phyloP scores from a whole-genome alignment of 2,329 filamentous ascomycete genomes.

The Pestalotiopsis sp. region DNA sequence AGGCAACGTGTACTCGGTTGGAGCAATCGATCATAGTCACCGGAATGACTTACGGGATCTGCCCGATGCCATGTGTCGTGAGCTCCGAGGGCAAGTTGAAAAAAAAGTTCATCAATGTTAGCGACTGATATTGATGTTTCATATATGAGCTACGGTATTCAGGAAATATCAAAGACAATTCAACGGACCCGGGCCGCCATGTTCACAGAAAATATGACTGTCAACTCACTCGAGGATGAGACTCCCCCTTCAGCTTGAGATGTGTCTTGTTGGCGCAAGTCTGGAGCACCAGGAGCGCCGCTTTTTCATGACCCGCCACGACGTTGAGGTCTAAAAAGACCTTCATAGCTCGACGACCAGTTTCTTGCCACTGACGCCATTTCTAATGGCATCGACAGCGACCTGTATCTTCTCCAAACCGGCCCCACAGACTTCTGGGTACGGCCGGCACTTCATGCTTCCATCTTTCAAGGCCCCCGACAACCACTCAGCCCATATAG shows the following conservation, averaged over 20 bases:
- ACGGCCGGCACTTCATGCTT: slow-evolving; percentile 40
- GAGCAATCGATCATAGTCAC: background rate
- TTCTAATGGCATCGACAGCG: slow-evolving; percentile 37
- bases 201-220: background rate
- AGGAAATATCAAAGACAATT: background rate
- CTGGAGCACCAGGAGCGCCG: background rate
- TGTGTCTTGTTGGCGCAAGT: background rate
- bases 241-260: background rate
- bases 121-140: background rate
- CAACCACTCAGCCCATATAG: slow-evolving; percentile 41
- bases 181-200: background rate
- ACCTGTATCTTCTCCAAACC: slow-evolving; percentile 45
- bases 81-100: background rate
- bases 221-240: background rate
- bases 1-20: slow-evolving; percentile 4
- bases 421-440: slow-evolving; percentile 40
- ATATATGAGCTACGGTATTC: background rate
- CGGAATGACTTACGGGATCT: background rate
- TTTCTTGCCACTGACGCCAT: slow-evolving; percentile 45
- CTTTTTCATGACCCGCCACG: background rate
- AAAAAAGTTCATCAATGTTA: background rate
- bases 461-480: slow-evolving; percentile 39
- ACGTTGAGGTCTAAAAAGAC: background rate
- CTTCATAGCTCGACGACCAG: slow-evolving; percentile 33
- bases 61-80: background rate